phyloP scores from a whole-genome alignment of 192 early-diverging fungal species.

The Cetraspora pellucida region DNA sequence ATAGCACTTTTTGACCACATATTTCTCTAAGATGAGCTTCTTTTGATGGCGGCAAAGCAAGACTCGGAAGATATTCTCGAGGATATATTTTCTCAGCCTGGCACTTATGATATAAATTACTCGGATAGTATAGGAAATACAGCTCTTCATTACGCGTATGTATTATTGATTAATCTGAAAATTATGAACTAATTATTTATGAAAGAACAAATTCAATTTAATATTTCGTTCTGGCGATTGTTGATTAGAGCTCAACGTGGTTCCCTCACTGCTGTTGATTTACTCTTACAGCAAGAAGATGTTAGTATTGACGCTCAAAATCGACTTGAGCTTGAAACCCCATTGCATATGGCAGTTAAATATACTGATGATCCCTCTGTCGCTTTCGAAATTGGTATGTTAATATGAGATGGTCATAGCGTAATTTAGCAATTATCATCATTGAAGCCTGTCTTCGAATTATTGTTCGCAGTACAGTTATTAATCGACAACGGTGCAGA shows the following conservation, averaged over 20 bases:
- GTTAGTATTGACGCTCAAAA: conserved; percentile 63
- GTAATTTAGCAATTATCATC: not conserved
- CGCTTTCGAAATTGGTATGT: conserved; percentile 57
- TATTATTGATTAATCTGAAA: conserved; percentile 21
- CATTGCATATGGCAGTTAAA: conserved; percentile 68
- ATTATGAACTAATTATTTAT: not conserved
- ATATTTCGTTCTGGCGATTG: not conserved
- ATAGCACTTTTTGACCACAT: not conserved
- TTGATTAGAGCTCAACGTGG: conserved; percentile 52
- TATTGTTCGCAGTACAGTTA: conserved; percentile 14
- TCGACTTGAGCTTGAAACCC: conserved; percentile 57
- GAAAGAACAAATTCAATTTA: not conserved
- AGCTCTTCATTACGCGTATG: conserved; percentile 69
- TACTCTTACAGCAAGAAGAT: conserved; percentile 51
- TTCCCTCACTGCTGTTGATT: conserved; percentile 61
- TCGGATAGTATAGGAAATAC: conserved; percentile 65
- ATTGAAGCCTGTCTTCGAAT: not conserved
- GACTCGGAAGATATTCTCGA: conserved; percentile 70
- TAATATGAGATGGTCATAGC: not conserved
- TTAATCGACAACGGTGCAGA: conserved; percentile 25
- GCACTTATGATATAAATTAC: conserved; percentile 60
- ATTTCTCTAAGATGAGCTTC: conserved; percentile 58
- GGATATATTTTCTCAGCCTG: conserved; percentile 53
- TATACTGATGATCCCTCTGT: conserved; percentile 55
- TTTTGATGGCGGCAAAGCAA: conserved; percentile 70